Percentiles rank a stretch among this genome's conserved stretches.
Evolutionary conservation across 2,329 filamentous ascomycete genomes (phyloP).

Genomic region (Hymenoscyphus fructigenus): DNA sequence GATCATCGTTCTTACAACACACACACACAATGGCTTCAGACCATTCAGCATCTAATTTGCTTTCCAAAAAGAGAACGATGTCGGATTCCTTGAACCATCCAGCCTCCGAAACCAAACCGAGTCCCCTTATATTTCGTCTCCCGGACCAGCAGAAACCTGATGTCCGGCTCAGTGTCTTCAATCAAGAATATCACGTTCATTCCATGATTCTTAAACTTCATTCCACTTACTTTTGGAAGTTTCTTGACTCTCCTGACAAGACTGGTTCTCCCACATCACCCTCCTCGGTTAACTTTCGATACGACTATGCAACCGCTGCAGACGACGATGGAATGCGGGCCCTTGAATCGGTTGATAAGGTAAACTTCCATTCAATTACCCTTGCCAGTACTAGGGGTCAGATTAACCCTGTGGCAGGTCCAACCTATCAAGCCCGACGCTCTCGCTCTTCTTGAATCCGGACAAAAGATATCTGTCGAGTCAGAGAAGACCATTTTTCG

Average conservation of each 20-base stretch:
- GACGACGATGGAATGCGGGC: conserved; percentile 4
- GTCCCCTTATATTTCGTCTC: not conserved
- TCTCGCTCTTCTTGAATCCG: not conserved
- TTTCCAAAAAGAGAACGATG: too few species aligned
- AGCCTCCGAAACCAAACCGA: not conserved
- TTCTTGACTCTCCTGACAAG: conserved; percentile 12
- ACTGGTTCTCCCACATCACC: not conserved
- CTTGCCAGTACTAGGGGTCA: not conserved
- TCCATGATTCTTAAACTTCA: conserved; percentile 16
- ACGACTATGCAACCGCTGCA: conserved; percentile 2
- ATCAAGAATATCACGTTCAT: conserved; percentile 18
- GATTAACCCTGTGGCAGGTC: not conserved
- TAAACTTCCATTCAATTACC: too few species aligned
- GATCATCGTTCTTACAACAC: too few species aligned
- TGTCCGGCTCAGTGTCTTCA: conserved; percentile 10
- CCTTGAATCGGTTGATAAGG: not conserved
- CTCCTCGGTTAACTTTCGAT: not conserved
- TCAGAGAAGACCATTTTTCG: not conserved
- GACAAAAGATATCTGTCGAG: not conserved
- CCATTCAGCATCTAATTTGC: too few species aligned
- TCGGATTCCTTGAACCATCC: not conserved
- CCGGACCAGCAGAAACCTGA: not conserved
- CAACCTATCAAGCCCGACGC: not conserved
- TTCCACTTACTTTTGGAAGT: conserved; percentile 15
- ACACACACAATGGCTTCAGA: too few species aligned